Evolutionary conservation across 257 asterid genomes (phyloP), one percentile per base, ranked within the genome.

Genomic region (Petrea volubilis): DNA sequence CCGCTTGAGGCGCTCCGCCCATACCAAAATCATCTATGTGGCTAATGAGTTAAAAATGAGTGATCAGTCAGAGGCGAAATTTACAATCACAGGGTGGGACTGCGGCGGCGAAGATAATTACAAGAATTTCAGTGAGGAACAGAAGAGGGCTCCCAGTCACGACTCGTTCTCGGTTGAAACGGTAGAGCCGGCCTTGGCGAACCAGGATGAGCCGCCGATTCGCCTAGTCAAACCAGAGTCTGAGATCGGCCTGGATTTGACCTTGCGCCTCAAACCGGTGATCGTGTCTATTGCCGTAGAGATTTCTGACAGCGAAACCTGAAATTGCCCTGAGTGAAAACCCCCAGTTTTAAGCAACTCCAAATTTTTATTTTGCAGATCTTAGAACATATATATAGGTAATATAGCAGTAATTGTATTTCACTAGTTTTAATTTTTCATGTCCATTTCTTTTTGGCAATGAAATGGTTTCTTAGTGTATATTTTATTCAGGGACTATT

Each of bases 71-170:
- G 86, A 86, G 27, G 60, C 61, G 6, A 87, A 85, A 71, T 91
- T 91, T 25, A 87, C 95, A 12, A 84, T 87, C 70, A 87, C 95
- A 0, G 97, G 97, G 0, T 91, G 97, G 97, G 74, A 29, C n/a
- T 46, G 24, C 41, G 50, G 59, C 20, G 64, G 24, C 41, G 58
- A 57, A 10, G 67, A 72, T 5, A 84, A 71, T 14, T 41, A 38
- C 49, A 66, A 57, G 58, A 31, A 77, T 27, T 72, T 62, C 1
- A 20, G 41, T 1, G 79, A 49, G 56, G 85, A 66, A 1, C 33
- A 57, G 71, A 61, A 77, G 6, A 78, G 93, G 12, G 86, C 87
- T 0, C 68, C 79, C 15, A 91, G 96, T 67, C 86, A 89, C 2
- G 96, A 83, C 81, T 89, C 95, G 1, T 65, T 59, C 69, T 85